Evolutionary conservation across 345 rosid genomes (phyloP).

Genomic region (Corchorus olitorius): DNA sequence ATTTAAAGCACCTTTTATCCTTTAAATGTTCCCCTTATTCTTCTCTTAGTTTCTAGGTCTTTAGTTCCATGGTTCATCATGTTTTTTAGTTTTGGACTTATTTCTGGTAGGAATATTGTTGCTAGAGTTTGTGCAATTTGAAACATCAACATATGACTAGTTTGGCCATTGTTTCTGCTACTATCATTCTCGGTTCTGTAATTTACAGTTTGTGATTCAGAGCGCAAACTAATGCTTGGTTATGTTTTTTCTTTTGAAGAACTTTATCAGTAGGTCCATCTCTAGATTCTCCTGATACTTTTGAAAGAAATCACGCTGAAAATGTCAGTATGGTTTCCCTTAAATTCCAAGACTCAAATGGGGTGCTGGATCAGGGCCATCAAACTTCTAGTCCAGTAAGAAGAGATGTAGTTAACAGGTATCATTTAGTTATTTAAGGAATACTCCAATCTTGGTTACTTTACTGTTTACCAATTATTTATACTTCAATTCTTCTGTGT

Average conservation of each 20-base stretch:
- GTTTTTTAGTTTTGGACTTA: not conserved
- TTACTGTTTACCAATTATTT: too few species aligned
- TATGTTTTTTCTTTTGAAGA: constrained; percentile 27
- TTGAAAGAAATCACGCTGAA: constrained; percentile 28
- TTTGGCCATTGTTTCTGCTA: not conserved
- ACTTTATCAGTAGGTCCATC: constrained; percentile 23
- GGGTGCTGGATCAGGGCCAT: constrained; percentile 33
- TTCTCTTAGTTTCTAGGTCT: not conserved
- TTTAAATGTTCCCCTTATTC: not conserved
- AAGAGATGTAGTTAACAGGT: constrained; percentile 51
- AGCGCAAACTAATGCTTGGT: constrained; percentile 18
- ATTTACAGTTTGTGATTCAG: not conserved
- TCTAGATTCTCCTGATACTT: constrained; percentile 33
- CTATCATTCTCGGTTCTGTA: not conserved
- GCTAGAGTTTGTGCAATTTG: not conserved
- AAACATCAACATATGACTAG: not conserved
- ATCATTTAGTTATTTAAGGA: not conserved
- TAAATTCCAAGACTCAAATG: constrained; percentile 38
- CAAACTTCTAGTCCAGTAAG: constrained; percentile 45
- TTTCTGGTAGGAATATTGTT: not conserved
- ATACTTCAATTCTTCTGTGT: too few species aligned
- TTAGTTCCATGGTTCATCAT: not conserved
- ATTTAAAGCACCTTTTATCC: not conserved
- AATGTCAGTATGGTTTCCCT: constrained; percentile 31
- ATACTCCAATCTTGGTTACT: too few species aligned